Evolutionary conservation across 2,329 filamentous ascomycete genomes (phyloP), one percentile per base, ranked within the genome.

Genomic region (Stagonosporopsis vannaccii): DNA sequence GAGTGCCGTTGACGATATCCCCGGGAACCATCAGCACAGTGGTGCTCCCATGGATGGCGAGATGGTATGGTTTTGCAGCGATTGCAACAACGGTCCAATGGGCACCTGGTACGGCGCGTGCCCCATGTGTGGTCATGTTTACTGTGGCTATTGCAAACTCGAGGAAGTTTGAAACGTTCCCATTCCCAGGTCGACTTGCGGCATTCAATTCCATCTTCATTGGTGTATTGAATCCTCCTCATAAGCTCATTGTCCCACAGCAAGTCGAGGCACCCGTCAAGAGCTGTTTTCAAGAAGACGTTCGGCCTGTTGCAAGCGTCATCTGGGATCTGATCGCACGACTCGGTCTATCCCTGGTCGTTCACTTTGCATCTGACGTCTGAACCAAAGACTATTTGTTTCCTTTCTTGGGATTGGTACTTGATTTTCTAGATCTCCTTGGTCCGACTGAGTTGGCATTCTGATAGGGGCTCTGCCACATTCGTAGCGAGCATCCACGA

Each of bases 51-150:
- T 41, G 11, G 62, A 62, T 48, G 64, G 62, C 1, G 39, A 43
- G 4, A 28, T 17, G 0, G 40, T 53, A 1, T 67, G 64, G 64
- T 67, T 53, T 23, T 67, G 64, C 40, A 49, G 59, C 6, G 22
- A 46, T 1, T 67, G 64, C 23, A 43, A 48, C 0, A 56, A 67
- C 46, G 64, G 64, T 3, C 64, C 64, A 13, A 28, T 41, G 4
- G 11, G 15, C 7, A 12, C 20, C 13, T 53, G 50, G 50, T 15
- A 41, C 22, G 4, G 8, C 9, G 7, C 4, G 4, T 53, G 50
- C 13, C 2, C 41, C 1, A 15, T 1, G 6, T 53, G 50, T 17
- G 42, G 42, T n/a, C 50, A 53, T 13, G 1, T 9, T 2, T 12
- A 1, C 4, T 53, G 50, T 19, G 28, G 42, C 15, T 6, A 5